Conservation (phyloP, 2,329 filamentous ascomycete species). For the Fusarium azukiicola region DNA sequence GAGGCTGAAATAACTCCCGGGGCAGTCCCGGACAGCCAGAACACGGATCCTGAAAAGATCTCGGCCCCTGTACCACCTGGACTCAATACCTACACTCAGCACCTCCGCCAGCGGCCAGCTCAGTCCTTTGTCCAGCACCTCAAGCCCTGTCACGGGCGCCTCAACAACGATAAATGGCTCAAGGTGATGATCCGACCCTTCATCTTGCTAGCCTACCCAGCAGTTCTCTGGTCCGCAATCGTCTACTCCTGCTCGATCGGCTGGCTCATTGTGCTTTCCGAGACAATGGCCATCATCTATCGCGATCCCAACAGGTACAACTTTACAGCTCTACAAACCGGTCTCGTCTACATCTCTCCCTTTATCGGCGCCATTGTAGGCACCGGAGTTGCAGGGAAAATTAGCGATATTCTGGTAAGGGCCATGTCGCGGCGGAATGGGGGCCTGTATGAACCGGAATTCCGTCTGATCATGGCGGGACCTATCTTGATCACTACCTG, state of each 20-base stretch:
- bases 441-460: slow-evolving; percentile 96
- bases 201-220: slow-evolving; percentile 91
- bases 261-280: slow-evolving; percentile 96
- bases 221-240: slow-evolving; percentile 91
- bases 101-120: slow-evolving; percentile 83
- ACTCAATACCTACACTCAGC: slow-evolving; percentile 82
- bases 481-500: slow-evolving; percentile 89
- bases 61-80: slow-evolving; percentile 62
- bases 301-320: slow-evolving; percentile 85
- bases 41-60: slow-evolving; percentile 65
- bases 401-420: slow-evolving; percentile 91
- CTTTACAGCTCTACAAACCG: slow-evolving; percentile 89
- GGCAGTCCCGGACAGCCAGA: too few species aligned
- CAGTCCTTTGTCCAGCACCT: slow-evolving; percentile 88
- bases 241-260: slow-evolving; percentile 94
- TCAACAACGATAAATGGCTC: slow-evolving; percentile 90
- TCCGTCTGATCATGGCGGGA: slow-evolving; percentile 91
- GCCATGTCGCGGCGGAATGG: slow-evolving; percentile 91
- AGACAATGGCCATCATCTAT: slow-evolving; percentile 91
- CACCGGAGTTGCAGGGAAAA: slow-evolving; percentile 91
- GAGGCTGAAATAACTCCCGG: too few species aligned
- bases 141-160: slow-evolving; percentile 87
- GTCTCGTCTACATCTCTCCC: slow-evolving; percentile 92
- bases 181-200: slow-evolving; percentile 89
- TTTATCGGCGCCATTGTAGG: slow-evolving; percentile 94